Base-by-base conservation (phyloP, 2,329 filamentous ascomycete genomes). In the Torrubiellomyces zombiae region DNA sequence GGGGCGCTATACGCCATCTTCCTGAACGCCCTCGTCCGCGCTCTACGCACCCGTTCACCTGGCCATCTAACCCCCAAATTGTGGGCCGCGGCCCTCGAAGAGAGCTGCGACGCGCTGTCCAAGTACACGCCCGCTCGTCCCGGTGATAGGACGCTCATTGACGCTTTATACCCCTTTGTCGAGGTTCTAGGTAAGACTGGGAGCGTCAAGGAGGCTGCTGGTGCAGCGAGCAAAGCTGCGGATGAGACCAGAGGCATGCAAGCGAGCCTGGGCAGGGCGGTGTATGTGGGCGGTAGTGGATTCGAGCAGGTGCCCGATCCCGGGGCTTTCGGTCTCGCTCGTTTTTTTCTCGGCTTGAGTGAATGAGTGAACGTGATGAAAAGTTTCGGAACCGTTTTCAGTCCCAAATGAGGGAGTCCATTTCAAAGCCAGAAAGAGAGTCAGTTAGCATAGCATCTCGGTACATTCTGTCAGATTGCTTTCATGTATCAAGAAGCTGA, bases 201-300 rank as follows among this genome's bases (percentile, higher is more conserved):
- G 9, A 67, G 79, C 43, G 47, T 89, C 12, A 63, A 68, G 35
- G 60, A 71, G 44, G 85, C 89, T 6, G 82, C 81, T 0, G 59
- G 70, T 38, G 82, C 80, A 2, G 75, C 83, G 1, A 66, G 67
- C 34, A 60, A 71, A 23, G 89, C 77, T 1, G 77, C 85, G 4
- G 75, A 86, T 35, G 68, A 68, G 16, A 95, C 89, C 12, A 92
- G 85, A 57, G 78, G 76, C 14, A 94, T 98, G 85, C 71, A 77
- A 48, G 81, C 89, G 20, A 89, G 75, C 38, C 57, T 98, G 20
- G 89, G 89, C 6, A 38, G 59, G 31, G 45, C 51, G 1, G 53
- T 56, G 5, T 55, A 56, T 29, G 46, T 56, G 5, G 52, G 52
- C 16, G 32, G 77, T 4, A 51, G 46, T 26, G 51, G 51, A 9